Evolutionary conservation across 768 basidiomycete genomes (phyloP).

Genomic region (Hemileccinum impolitum): DNA sequence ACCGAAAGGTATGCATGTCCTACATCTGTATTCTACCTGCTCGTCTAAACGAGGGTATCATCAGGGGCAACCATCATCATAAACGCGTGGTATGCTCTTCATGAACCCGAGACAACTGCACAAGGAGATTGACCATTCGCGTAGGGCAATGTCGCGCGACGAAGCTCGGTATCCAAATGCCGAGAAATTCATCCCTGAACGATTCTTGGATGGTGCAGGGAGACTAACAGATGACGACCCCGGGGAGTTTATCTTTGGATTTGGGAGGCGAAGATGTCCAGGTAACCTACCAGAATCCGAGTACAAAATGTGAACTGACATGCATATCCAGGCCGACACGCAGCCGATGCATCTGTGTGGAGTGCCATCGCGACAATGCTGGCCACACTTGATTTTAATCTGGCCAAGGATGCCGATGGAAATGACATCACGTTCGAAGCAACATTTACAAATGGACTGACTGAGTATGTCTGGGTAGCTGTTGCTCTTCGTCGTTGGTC

Average conservation of each 20-base stretch:
- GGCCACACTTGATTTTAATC: not conserved
- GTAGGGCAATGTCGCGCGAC: constrained; percentile 5
- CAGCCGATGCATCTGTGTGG: not conserved
- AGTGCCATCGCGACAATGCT: not conserved
- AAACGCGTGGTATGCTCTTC: not conserved
- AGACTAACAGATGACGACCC: not conserved
- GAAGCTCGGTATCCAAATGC: constrained; percentile 8
- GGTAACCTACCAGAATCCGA: not conserved
- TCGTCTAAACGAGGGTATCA: not conserved
- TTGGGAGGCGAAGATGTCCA: constrained; percentile 3
- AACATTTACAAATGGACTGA: not conserved
- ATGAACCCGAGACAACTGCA: not conserved
- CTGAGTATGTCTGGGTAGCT: not conserved
- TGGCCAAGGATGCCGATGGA: not conserved
- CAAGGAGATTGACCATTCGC: not conserved
- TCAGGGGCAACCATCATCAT: not conserved
- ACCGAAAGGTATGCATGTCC: not conserved
- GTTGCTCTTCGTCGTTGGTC: not conserved
- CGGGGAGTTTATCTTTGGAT: not conserved
- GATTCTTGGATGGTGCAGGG: constrained; percentile 4
- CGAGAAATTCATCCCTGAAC: constrained; percentile 9
- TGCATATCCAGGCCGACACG: not conserved
- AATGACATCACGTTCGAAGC: not conserved
- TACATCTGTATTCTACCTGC: not conserved
- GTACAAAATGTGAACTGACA: too few relatives aligned